Conservation (phyloP, 1,284 basidiomycete species). For the Somion occarium region DNA sequence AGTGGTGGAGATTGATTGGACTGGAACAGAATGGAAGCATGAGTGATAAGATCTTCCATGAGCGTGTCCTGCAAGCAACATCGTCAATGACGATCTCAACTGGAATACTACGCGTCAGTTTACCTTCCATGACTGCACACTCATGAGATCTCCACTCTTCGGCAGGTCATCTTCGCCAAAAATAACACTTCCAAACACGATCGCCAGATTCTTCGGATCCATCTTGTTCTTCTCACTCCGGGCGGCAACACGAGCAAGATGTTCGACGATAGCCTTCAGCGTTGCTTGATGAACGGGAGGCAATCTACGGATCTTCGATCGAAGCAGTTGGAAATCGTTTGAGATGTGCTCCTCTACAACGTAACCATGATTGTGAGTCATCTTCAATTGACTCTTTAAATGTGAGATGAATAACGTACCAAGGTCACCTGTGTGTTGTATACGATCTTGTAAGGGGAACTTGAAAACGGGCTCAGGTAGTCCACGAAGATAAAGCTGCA, state of each 20-base stretch:
- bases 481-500: slow-evolving; percentile 82
- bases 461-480: slow-evolving; percentile 92
- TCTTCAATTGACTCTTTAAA: not conserved
- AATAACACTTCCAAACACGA: slow-evolving; percentile 80
- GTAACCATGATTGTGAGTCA: not conserved
- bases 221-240: slow-evolving; percentile 85
- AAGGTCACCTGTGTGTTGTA: slow-evolving; percentile 76
- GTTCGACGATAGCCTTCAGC: slow-evolving; percentile 83
- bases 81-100: slow-evolving; percentile 9
- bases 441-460: slow-evolving; percentile 78
- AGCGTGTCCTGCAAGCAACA: slow-evolving; percentile 62
- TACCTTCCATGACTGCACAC: slow-evolving; percentile 71
- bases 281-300: slow-evolving; percentile 89
- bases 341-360: slow-evolving; percentile 60
- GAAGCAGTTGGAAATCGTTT: slow-evolving; percentile 69
- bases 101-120: not conserved
- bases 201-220: slow-evolving; percentile 87
- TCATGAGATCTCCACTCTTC: slow-evolving; percentile 68
- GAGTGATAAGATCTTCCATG: slow-evolving; percentile 82
- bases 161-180: slow-evolving; percentile 88
- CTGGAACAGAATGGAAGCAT: slow-evolving; percentile 61
- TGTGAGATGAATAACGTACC: slow-evolving; percentile 37
- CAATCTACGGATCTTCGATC: slow-evolving; percentile 79
- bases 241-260: slow-evolving; percentile 75
- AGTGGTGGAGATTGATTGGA: slow-evolving; percentile 50